Conservation (phyloP, 1,284 basidiomycete species). For the Sporisorium graminicola region DNA sequence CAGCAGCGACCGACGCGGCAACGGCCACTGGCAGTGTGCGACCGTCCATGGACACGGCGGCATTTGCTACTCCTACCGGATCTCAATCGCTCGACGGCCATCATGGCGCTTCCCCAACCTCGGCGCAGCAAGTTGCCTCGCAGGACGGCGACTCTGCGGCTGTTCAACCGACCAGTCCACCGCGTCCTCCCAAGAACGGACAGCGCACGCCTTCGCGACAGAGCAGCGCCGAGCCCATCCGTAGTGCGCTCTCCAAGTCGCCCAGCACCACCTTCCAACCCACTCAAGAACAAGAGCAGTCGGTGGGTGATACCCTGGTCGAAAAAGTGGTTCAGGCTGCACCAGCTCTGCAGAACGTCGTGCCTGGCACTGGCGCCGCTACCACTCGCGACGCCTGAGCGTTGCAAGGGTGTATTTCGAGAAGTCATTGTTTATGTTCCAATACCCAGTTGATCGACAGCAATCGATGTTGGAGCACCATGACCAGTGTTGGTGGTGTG, state of each 20-base stretch:
- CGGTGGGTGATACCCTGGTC: not conserved
- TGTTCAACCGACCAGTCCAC: slow-evolving; percentile 19
- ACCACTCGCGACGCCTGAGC: slow-evolving; percentile 15
- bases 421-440: slow-evolving; percentile 6
- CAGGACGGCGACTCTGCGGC: slow-evolving; percentile 17
- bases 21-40: slow-evolving; percentile 19
- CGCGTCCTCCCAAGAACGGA: slow-evolving; percentile 43
- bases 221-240: slow-evolving; percentile 35
- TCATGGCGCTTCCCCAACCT: not conserved
- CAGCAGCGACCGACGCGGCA: slow-evolving; percentile 4
- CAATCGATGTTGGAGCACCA: not conserved
- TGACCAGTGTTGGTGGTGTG: not conserved
- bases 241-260: slow-evolving; percentile 7
- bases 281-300: not conserved
- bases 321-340: slow-evolving; percentile 25
- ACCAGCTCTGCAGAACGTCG: slow-evolving; percentile 36
- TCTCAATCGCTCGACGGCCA: slow-evolving; percentile 21
- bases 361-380: slow-evolving; percentile 34
- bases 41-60: slow-evolving; percentile 31
- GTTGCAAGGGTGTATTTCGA: not conserved
- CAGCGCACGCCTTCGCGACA: slow-evolving; percentile 44
- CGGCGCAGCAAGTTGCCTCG: not conserved
- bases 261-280: slow-evolving; percentile 5
- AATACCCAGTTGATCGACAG: slow-evolving; percentile 19
- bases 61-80: slow-evolving; percentile 24